Conservation (phyloP, 148 eudicot genomes). For the Amaranthus hypochondriacus region DNA sequence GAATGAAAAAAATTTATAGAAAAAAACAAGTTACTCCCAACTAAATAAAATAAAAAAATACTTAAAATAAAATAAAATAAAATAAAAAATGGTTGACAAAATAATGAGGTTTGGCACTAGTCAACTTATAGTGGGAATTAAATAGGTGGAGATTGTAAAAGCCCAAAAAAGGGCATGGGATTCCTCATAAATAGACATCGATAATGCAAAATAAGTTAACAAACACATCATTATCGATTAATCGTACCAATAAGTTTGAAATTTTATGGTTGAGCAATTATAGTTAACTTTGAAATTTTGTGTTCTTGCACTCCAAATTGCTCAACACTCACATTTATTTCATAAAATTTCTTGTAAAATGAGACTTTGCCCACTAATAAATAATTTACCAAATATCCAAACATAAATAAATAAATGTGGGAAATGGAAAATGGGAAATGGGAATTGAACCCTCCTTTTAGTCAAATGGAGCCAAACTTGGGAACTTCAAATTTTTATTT, state of each 20-base stretch:
- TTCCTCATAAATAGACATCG: slow-evolving; percentile 42
- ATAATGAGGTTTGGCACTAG: slow-evolving; percentile 19
- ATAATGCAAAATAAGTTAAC: slow-evolving; percentile 25
- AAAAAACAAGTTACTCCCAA: too few species aligned
- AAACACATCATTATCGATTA: slow-evolving; percentile 17
- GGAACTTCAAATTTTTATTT: slow-evolving; percentile 18
- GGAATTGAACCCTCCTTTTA: slow-evolving; percentile 21
- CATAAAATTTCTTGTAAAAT: slow-evolving; percentile 29
- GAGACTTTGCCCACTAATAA: slow-evolving; percentile 19
- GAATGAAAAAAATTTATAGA: too few species aligned
- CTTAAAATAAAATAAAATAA: too few species aligned
- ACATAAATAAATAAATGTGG: slow-evolving; percentile 2
- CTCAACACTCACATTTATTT: slow-evolving; percentile 33
- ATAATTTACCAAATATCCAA: slow-evolving; percentile 9
- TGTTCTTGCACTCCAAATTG: slow-evolving; percentile 24
- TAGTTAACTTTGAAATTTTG: slow-evolving; percentile 29
- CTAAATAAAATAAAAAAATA: too few species aligned
- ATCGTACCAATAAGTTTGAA: slow-evolving; percentile 31
- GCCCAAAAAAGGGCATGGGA: slow-evolving; percentile 32
- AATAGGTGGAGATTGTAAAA: slow-evolving; percentile 35
- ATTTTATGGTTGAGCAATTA: slow-evolving; percentile 17
- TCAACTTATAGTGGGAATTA: slow-evolving; percentile 31
- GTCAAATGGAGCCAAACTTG: slow-evolving; percentile 40
- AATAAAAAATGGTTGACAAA: slow-evolving; percentile 5
- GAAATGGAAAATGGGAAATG: slow-evolving; percentile 18